Conservation (phyloP, 2,329 filamentous ascomycete species). For the Leptographium wingfieldii region DNA sequence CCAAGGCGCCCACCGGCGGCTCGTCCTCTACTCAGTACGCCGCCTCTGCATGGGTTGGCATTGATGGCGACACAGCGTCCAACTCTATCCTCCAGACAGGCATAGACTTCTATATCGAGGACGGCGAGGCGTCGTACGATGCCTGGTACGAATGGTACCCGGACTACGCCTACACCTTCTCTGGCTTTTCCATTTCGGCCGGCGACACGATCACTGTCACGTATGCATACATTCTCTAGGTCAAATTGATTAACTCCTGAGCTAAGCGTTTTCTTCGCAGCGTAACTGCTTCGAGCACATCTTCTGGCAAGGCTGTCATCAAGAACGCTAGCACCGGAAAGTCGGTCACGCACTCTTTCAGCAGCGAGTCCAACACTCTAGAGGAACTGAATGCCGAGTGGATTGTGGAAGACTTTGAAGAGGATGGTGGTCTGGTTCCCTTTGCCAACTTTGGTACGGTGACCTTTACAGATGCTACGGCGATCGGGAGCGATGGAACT, state of each 20-base stretch:
- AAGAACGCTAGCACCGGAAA: slow-evolving; percentile 25
- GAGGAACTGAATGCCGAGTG: slow-evolving; percentile 17
- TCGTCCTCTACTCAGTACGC: slow-evolving; percentile 13
- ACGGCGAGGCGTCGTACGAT: slow-evolving; percentile 1
- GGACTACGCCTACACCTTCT: slow-evolving; percentile 14
- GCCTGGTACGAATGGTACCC: slow-evolving; percentile 21
- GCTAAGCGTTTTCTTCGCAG: not conserved
- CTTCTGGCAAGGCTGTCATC: slow-evolving; percentile 11
- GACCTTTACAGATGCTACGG: slow-evolving; percentile 20
- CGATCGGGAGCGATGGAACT: slow-evolving; percentile 17
- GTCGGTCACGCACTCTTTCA: slow-evolving; percentile 35
- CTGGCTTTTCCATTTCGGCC: slow-evolving; percentile 14
- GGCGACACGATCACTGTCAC: slow-evolving; percentile 18
- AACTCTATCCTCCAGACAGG: slow-evolving; percentile 17
- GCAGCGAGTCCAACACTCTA: slow-evolving; percentile 6
- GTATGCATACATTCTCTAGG: not conserved
- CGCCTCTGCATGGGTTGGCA: slow-evolving; percentile 18
- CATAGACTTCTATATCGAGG: slow-evolving; percentile 12
- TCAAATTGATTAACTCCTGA: not conserved
- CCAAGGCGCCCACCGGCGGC: slow-evolving; percentile 11
- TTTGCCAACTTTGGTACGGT: slow-evolving; percentile 15
- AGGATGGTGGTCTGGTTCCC: slow-evolving; percentile 12
- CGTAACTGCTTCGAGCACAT: slow-evolving; percentile 5
- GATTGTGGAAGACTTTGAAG: slow-evolving; percentile 18
- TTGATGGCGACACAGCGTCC: slow-evolving; percentile 18